Evolutionary conservation across 805 yeast species (phyloP).

Genomic region (Kodamaea kaohsiungensis): DNA sequence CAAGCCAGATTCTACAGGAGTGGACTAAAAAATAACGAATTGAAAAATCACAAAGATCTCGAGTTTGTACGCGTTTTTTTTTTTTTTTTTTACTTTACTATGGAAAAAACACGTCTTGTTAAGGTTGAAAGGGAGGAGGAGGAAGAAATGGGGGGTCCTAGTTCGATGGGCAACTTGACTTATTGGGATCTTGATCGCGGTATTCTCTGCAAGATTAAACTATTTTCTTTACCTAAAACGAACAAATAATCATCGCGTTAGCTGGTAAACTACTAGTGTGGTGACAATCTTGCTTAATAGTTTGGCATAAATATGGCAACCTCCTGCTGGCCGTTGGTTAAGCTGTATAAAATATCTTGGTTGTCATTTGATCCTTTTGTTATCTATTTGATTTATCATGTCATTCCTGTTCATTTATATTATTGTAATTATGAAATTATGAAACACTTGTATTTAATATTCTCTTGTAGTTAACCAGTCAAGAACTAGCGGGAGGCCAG

Average conservation of each 20-base stretch:
- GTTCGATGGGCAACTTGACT: background rate
- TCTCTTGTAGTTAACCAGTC: constrained; percentile 28
- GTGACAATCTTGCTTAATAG: background rate
- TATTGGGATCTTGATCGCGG: background rate
- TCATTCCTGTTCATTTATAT: too few species aligned
- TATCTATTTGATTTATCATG: too few species aligned
- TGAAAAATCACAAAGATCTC: background rate
- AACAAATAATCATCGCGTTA: background rate
- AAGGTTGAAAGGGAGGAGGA: background rate
- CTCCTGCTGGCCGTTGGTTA: background rate
- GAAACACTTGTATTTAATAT: constrained; percentile 9
- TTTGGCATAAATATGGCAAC: background rate
- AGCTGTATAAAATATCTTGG: background rate
- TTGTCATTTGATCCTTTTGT: background rate
- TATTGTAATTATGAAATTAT: background rate
- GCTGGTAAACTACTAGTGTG: background rate
- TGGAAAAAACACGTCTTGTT: background rate
- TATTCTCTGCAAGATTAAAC: background rate
- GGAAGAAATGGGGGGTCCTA: background rate
- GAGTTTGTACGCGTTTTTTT: background rate
- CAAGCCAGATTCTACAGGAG: constrained; percentile 4
- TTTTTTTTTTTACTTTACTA: too few species aligned
- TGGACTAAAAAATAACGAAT: background rate
- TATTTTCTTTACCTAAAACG: background rate
- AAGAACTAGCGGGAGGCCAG: constrained; percentile 25